These are phyloP conservation scores for Fusarium sp. DNA, from an alignment of 2,329 filamentous ascomycete genomes.

Conservation along the genomic window DNA sequence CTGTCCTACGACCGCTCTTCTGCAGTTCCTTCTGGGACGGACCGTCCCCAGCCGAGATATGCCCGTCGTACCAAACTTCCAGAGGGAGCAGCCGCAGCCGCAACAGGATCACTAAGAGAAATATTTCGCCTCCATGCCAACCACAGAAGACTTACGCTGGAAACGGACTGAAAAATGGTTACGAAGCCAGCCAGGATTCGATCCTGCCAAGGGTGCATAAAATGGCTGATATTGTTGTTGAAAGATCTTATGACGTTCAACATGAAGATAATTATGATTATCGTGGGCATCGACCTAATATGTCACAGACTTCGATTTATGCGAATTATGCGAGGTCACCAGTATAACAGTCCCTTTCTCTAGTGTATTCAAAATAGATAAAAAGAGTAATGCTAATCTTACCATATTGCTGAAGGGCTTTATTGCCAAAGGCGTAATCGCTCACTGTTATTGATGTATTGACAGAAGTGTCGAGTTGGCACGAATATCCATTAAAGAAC, in stretches of 20 bases:
- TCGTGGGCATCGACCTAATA: neutral
- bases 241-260: slow-evolving; percentile 1
- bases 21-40: slow-evolving; percentile 24
- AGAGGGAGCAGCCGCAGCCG: slow-evolving; percentile 6
- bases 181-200: slow-evolving; percentile 22
- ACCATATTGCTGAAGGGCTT: neutral
- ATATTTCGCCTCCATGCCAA: neutral
- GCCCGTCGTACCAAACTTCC: neutral
- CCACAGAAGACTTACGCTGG: neutral
- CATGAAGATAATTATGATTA: neutral
- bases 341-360: neutral
- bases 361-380: neutral
- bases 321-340: neutral
- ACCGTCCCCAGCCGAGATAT: neutral
- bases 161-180: neutral
- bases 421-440: too few relatives aligned
- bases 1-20: slow-evolving; percentile 30
- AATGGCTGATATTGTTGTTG: slow-evolving; percentile 21
- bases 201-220: slow-evolving; percentile 15
- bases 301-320: neutral
- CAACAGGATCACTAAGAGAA: neutral
- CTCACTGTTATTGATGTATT: too few relatives aligned
- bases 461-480: too few relatives aligned
- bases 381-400: neutral
- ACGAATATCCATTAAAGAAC: too few relatives aligned